Evolutionary conservation across 106 monocot genomes (phyloP), one percentile per base, ranked within the genome.

Genomic region (Amphibolis antarctica): DNA sequence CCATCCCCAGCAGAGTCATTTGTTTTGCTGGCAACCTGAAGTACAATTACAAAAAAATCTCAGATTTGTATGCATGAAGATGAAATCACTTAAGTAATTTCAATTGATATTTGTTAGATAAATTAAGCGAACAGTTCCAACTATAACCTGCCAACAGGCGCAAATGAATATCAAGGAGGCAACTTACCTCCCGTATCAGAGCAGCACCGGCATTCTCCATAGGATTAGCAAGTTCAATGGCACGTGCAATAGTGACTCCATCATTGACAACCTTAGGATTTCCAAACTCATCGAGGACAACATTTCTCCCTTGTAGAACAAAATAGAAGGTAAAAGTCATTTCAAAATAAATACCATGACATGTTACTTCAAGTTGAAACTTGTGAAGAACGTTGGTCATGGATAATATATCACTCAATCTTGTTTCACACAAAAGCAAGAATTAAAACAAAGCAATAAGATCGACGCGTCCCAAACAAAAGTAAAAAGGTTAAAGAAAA

Each of bases 141-240:
- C 7, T 7, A n/a, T n/a, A n/a, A n/a, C n/a, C n/a, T n/a, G n/a
- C n/a, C n/a, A n/a, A n/a, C 7, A 31, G 11, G 45, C 11, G 58
- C 42, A 27, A 23, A 46, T 25, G 9, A 28, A 48, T 21, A 11
- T 48, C 12, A 29, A 17, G 13, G 62, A 28, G 25, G 19, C 28
- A 22, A 28, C 48, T 0, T 55, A 88, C 91, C 83, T 91, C 83
- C 17, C 83, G 75, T 28, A 91, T 86, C 69, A 91, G 64, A 31
- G 83, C 81, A 10, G 91, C 91, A 31, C 91, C 91, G 56, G 86
- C 86, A 79, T 91, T 91, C 72, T 91, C 91, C 81, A 91, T 83
- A 24, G 91, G 83, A 65, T 91, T 78, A 59, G 80, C 69, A 48
- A 91, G 81, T 62, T 86, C 91, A 57, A 91, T 86, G 22, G 85